Evolutionary conservation across 805 yeast genomes (phyloP).

Genomic region (Schwanniomyces occidentalis): DNA sequence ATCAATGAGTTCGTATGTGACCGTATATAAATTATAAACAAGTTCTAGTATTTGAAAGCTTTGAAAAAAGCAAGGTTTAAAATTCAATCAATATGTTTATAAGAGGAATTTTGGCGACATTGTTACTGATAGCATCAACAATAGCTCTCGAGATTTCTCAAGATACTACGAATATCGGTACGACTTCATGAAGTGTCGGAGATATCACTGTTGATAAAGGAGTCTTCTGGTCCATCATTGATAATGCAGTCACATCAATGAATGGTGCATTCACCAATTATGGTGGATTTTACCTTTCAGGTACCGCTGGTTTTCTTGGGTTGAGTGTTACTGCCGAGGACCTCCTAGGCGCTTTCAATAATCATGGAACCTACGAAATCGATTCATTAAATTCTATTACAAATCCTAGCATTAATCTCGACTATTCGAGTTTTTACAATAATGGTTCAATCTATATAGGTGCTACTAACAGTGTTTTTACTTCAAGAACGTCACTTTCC

Average conservation of each 20-base stretch:
- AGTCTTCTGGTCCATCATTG: slow-evolving; percentile 26
- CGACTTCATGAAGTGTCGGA: slow-evolving; percentile 14
- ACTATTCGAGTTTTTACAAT: slow-evolving; percentile 19
- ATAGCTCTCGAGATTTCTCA: neutral
- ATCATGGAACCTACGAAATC: slow-evolving; percentile 11
- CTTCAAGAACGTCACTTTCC: slow-evolving; percentile 8
- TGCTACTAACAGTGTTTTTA: slow-evolving; percentile 13
- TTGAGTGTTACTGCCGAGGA: slow-evolving; percentile 5
- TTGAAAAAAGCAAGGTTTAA: no score
- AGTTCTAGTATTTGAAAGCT: no score
- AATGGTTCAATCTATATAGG: slow-evolving; percentile 20
- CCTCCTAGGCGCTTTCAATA: slow-evolving; percentile 18
- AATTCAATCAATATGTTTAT: no score
- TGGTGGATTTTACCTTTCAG: slow-evolving; percentile 24
- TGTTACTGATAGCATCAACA: neutral
- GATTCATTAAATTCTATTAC: neutral
- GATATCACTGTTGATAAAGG: slow-evolving; percentile 17
- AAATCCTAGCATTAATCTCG: slow-evolving; percentile 14
- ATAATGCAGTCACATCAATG: slow-evolving; percentile 17
- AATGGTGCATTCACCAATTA: slow-evolving; percentile 20
- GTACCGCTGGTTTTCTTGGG: slow-evolving; percentile 9
- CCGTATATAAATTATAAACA: no score
- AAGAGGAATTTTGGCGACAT: no score
- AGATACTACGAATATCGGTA: neutral
- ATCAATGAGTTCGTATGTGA: no score